Conservation (phyloP, 768 basidiomycete genomes). For the Chalciporus sphaerocephalus region DNA sequence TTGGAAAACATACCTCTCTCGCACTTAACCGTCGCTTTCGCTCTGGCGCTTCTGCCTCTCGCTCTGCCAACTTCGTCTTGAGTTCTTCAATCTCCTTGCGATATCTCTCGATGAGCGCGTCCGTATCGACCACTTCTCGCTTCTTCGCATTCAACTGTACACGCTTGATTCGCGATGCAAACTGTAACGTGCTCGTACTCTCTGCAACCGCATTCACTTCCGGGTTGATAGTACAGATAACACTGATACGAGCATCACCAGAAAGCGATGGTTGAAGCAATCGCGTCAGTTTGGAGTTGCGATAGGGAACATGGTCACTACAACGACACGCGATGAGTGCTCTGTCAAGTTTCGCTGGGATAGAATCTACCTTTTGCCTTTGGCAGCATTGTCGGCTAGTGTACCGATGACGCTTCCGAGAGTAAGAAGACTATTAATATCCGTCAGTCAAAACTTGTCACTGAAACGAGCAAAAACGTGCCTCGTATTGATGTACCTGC, state of each 20-base stretch:
- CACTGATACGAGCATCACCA: slow-evolving; percentile 92
- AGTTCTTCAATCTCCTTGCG: slow-evolving; percentile 92
- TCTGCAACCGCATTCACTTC: slow-evolving; percentile 74
- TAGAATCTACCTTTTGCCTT: slow-evolving; percentile 54
- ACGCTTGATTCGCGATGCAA: slow-evolving; percentile 87
- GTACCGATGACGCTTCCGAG: slow-evolving; percentile 91
- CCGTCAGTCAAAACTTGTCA: neutral
- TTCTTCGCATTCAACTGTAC: slow-evolving; percentile 86
- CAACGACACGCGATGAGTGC: neutral
- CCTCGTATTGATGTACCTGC: slow-evolving; percentile 95
- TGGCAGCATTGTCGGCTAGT: slow-evolving; percentile 80
- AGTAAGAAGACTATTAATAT: slow-evolving; percentile 65
- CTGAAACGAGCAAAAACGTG: slow-evolving; percentile 18
- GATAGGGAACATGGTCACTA: slow-evolving; percentile 89
- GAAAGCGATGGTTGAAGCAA: slow-evolving; percentile 93
- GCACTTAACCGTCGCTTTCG: slow-evolving; percentile 42
- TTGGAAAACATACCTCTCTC: slow-evolving; percentile 34
- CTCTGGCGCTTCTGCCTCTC: slow-evolving; percentile 58
- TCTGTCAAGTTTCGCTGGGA: neutral
- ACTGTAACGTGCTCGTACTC: slow-evolving; percentile 82
- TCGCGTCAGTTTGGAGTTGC: slow-evolving; percentile 92
- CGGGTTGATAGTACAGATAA: slow-evolving; percentile 94
- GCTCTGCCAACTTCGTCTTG: slow-evolving; percentile 63
- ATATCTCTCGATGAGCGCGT: slow-evolving; percentile 91
- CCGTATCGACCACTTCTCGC: slow-evolving; percentile 91